A percentile compares a stretch with the other conserved stretches of the same genome.
phyloP scores from a whole-genome alignment of 2,329 filamentous ascomycete genomes.

The Fusarium napiforme region DNA sequence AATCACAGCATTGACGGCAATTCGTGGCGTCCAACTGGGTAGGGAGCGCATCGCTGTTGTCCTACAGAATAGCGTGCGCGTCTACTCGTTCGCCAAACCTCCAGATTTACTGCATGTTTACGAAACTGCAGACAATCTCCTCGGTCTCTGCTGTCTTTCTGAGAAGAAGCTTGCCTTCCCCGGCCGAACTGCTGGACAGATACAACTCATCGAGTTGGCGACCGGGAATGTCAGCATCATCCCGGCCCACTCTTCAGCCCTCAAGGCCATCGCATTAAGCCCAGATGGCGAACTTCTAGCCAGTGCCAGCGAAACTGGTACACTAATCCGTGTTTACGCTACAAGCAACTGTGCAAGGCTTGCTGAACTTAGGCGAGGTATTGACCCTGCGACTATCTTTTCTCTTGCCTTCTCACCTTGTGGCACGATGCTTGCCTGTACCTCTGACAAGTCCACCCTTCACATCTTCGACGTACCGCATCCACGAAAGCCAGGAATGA shows the following conservation, averaged over 20 bases:
- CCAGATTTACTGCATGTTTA: slow-evolving; percentile 78
- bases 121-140: slow-evolving; percentile 86
- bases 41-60: slow-evolving; percentile 82
- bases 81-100: slow-evolving; percentile 82
- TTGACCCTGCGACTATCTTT: slow-evolving; percentile 88
- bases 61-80: slow-evolving; percentile 81
- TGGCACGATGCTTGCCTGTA: slow-evolving; percentile 84
- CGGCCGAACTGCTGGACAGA: slow-evolving; percentile 86
- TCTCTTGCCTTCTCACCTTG: slow-evolving; percentile 88
- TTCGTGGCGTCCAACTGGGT: slow-evolving; percentile 82
- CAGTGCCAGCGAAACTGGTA: slow-evolving; percentile 91
- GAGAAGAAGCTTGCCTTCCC: slow-evolving; percentile 82
- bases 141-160: slow-evolving; percentile 82
- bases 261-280: slow-evolving; percentile 84
- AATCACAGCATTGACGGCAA: slow-evolving; percentile 82
- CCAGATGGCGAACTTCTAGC: slow-evolving; percentile 83
- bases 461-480: slow-evolving; percentile 90
- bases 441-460: slow-evolving; percentile 94
- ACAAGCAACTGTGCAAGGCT: slow-evolving; percentile 83
- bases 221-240: slow-evolving; percentile 92
- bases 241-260: slow-evolving; percentile 82
- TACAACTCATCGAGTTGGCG: slow-evolving; percentile 83
- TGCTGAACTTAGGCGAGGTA: slow-evolving; percentile 86
- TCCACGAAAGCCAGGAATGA: slow-evolving; percentile 54
- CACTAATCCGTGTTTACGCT: slow-evolving; percentile 86